phyloP scores from a whole-genome alignment of 2,329 filamentous ascomycete species.

The Phyllosticta paracitricarpa region DNA sequence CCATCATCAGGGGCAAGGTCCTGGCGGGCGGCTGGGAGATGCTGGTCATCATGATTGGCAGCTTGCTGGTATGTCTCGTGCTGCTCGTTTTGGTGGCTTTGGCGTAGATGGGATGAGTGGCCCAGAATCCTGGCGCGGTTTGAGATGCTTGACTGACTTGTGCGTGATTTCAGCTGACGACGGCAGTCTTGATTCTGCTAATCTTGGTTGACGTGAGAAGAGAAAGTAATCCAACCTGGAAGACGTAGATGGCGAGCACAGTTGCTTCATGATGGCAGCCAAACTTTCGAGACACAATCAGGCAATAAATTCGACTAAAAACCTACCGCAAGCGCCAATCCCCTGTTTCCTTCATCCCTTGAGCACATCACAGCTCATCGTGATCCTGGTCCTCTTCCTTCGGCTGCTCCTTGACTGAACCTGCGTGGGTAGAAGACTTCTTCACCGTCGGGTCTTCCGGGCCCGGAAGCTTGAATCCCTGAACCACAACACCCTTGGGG shows the following conservation, averaged over 20 bases:
- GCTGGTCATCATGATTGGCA: slow-evolving; percentile 35
- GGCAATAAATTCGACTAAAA: neutral
- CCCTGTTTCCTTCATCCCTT: neutral
- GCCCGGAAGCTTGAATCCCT: slow-evolving; percentile 1
- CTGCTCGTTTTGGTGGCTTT: neutral
- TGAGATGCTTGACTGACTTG: neutral
- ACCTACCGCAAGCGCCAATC: neutral
- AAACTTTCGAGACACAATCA: neutral
- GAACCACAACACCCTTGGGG: slow-evolving; percentile 37
- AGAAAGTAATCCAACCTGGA: neutral
- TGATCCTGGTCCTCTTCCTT: slow-evolving; percentile 18
- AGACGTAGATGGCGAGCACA: neutral
- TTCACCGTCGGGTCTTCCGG: slow-evolving; percentile 15
- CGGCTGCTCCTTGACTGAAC: slow-evolving; percentile 9
- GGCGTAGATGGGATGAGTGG: neutral
- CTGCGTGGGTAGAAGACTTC: slow-evolving; percentile 2
- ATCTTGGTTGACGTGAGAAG: neutral
- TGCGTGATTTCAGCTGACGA: neutral
- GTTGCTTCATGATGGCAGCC: neutral
- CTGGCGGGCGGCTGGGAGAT: slow-evolving; percentile 52
- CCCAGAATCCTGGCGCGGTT: no score
- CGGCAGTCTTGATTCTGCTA: neutral
- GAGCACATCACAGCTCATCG: slow-evolving; percentile 9
- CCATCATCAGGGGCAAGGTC: slow-evolving; percentile 48
- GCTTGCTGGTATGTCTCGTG: slow-evolving; percentile 38